These are phyloP conservation scores for Silene latifolia DNA, from an alignment of 148 eudicot species.

Conservation along the genomic window DNA sequence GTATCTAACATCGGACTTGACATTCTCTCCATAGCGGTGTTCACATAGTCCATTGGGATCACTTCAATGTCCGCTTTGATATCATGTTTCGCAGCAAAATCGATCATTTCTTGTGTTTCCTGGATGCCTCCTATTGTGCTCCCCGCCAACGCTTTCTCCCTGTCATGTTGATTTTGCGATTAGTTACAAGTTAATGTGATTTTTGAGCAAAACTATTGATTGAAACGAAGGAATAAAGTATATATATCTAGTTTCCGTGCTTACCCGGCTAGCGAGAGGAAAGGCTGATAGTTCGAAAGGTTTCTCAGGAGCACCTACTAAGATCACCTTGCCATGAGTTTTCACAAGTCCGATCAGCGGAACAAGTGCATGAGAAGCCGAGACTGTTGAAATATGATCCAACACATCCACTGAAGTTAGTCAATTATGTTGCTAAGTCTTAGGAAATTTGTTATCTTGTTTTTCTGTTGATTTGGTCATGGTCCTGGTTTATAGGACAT, in stretches of 20 bases:
- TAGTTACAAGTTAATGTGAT: neutral
- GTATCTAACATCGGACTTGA: conserved; percentile 30
- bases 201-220: neutral
- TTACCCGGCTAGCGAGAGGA: conserved; percentile 26
- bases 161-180: neutral
- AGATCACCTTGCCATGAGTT: conserved; percentile 30
- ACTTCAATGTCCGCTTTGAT: conserved; percentile 32
- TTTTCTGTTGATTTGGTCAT: too few relatives aligned
- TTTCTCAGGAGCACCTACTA: conserved; percentile 34
- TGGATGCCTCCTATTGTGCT: conserved; percentile 13
- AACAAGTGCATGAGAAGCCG: conserved; percentile 28
- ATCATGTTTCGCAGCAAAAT: conserved; percentile 33
- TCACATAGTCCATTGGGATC: conserved; percentile 31
- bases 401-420: too few relatives aligned
- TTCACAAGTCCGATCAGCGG: conserved; percentile 35
- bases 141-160: conserved; percentile 10
- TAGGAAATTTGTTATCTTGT: too few relatives aligned
- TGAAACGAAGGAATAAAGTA: neutral
- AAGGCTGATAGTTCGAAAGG: conserved; percentile 30
- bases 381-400: too few relatives aligned
- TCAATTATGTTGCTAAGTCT: too few relatives aligned
- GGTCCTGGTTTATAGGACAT: too few relatives aligned
- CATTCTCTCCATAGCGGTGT: conserved; percentile 38
- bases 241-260: neutral
- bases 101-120: conserved; percentile 34